A percentile compares a stretch with the other conserved stretches of the same genome.
Evolutionary conservation across 495 filamentous ascomycete species (phyloP).

Genomic region (Jackrogersella multiformis): DNA sequence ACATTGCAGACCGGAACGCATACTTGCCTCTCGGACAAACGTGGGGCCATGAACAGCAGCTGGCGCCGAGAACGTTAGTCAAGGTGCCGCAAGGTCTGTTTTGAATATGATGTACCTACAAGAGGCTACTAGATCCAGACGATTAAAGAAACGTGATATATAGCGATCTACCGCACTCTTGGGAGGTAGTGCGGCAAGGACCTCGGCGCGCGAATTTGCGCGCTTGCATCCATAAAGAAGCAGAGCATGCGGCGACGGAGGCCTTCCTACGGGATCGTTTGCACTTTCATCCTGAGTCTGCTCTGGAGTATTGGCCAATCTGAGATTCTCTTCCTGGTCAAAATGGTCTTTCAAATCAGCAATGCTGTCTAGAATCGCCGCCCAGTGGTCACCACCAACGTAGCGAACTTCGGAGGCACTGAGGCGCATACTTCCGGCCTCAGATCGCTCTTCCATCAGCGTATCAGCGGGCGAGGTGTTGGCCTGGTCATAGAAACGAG

Average conservation of each 20-base stretch:
- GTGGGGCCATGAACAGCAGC: conserved; percentile 10
- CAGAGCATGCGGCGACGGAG: conserved; percentile 1
- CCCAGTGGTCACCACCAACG: conserved; percentile 4
- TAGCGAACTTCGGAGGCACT: conserved; percentile 7
- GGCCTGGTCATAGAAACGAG: not conserved
- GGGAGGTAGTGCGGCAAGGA: conserved; percentile 33
- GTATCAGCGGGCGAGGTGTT: not conserved
- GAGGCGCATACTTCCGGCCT: conserved; percentile 3
- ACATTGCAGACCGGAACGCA: not conserved
- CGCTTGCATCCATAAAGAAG: not conserved
- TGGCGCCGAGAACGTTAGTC: not conserved
- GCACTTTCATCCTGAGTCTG: not conserved
- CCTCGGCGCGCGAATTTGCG: conserved; percentile 16
- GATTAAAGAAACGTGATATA: conserved; percentile 41
- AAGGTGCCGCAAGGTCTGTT: not conserved
- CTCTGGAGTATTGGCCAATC: not conserved
- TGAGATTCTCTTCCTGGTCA: conserved; percentile 10
- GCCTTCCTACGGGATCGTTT: not conserved
- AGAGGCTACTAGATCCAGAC: conserved; percentile 2
- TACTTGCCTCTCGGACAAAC: conserved; percentile 10
- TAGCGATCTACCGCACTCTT: conserved; percentile 31
- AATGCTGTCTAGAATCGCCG: conserved; percentile 6
- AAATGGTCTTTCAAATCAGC: conserved; percentile 11
- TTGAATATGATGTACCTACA: conserved; percentile 10
- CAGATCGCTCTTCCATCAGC: not conserved